Evolutionary conservation across 441 rosid species (phyloP), one percentile per base, ranked within the genome.

Genomic region (Macaranga tanarius): DNA sequence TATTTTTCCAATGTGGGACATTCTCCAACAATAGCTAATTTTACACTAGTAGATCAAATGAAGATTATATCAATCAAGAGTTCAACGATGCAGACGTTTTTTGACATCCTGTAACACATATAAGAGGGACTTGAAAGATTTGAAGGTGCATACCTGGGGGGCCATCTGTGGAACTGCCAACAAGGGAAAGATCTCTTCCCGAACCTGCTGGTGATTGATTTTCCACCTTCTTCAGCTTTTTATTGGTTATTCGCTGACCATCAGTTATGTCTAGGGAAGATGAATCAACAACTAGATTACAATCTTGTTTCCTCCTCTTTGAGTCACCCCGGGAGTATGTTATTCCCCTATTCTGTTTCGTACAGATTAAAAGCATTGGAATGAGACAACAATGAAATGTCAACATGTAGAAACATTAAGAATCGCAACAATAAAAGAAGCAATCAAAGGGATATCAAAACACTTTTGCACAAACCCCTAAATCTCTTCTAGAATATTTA

Each of bases 301-400:
- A 11, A 51, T 62, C 77, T 22, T 75, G 82, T 77, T 85, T 85
- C 76, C 79, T 82, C 76, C 72, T 81, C 76, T 72, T 79, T 38
- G 81, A 25, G 17, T 59, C 74, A 22, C 79, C 80, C 56, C 86
- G 78, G 58, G 79, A 76, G 73, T 58, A 71, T 5, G 69, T 66
- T 15, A 94, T 88, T 77, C 88, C 89, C 80, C 86, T 84, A 6
- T 74, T 72, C 98, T 92, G 91, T 73, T 59, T 22, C 71, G 76
- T 81, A 34, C 42, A 34, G 70, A 73, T 62, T 63, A 34, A 22
- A 59, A 19, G 20, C 71, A 66, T 66, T 8, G 42, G 45, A 13
- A 22, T 13, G 28, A 59, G 63, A 52, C 59, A 45, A 42, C 8
- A 10, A n/a, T 58, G 23, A 44, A 9, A 20, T 7, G 19, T 20